These are phyloP conservation scores for Claviceps lovelessii DNA, from an alignment of 2,329 filamentous ascomycete genomes.

Conservation along the genomic window DNA sequence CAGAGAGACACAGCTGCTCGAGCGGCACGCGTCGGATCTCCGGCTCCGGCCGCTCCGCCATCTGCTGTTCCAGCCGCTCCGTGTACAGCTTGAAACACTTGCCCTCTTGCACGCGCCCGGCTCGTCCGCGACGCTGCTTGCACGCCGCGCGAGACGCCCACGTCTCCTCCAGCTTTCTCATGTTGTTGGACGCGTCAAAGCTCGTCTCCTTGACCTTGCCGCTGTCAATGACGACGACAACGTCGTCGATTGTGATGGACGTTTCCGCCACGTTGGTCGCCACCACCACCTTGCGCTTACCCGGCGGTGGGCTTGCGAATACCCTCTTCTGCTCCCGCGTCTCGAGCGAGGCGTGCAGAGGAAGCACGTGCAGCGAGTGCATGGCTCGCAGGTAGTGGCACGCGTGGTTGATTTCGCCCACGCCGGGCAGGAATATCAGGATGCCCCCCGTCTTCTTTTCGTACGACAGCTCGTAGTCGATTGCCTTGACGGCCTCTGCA, in stretches of 20 bases:
- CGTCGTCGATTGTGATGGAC: conserved; percentile 95
- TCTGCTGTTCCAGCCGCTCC: conserved; percentile 66
- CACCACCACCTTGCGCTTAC: conserved; percentile 82
- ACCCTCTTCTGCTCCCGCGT: conserved; percentile 79
- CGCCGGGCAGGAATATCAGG: conserved; percentile 87
- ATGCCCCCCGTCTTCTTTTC: conserved; percentile 63
- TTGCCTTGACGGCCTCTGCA: conserved; percentile 61
- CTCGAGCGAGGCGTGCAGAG: conserved; percentile 82
- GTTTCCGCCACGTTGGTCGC: conserved; percentile 97
- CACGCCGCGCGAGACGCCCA: conserved; percentile 92
- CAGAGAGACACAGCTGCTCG: conserved; percentile 86
- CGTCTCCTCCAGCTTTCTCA: conserved; percentile 84
- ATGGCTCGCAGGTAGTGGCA: conserved; percentile 53
- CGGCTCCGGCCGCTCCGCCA: conserved; percentile 79
- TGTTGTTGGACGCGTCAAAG: conserved; percentile 82
- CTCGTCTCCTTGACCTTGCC: conserved; percentile 94
- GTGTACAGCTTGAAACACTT: conserved; percentile 95
- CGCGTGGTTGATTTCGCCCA: conserved; percentile 77
- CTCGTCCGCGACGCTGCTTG: conserved; percentile 85
- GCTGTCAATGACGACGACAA: conserved; percentile 89
- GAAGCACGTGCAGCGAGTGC: conserved; percentile 56
- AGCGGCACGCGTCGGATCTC: conserved; percentile 87
- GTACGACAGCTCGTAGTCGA: conserved; percentile 58
- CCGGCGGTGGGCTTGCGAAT: conserved; percentile 59
- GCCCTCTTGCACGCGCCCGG: conserved; percentile 80